Evolutionary conservation across 1,284 basidiomycete genomes (phyloP), one percentile per base, ranked within the genome.

Genomic region (Pisolithus thermaeus): DNA sequence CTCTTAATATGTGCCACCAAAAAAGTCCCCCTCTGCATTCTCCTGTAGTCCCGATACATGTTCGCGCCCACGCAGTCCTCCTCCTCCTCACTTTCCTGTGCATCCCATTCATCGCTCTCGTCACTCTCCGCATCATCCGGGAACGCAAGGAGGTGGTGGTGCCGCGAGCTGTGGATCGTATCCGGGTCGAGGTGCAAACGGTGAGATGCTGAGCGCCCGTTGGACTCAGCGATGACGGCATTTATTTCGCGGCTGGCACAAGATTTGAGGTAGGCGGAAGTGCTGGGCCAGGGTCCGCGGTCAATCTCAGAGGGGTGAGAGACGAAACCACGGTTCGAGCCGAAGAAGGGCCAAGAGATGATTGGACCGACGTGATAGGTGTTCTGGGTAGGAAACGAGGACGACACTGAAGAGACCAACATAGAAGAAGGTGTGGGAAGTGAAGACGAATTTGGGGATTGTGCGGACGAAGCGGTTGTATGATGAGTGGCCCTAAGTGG

Each of bases 261-360:
- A 2, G 87, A 77, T 4, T 66, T 60, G 20, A 87, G 69, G 62
- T 91, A 91, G 3, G 71, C 71, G 22, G 70, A 65, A 3, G 80
- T 77, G 2, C 75, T 75, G 4, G 73, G 53, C 84, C 86, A 91
- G 0, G 88, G 88, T 1, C 88, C 88, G 20, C 88, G 81, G 58
- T 88, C 74, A 40, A 91, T 74, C 58, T 87, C 85, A 22, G 73
- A 69, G 2, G 85, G 80, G 59, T 87, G 83, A 1, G 69, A 60
- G 20, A 89, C 75, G 52, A 86, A 82, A 28, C 88, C 88, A 35
- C 88, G 77, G 58, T 84, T 81, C 7, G 84, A 84, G 41, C 88
- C 88, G 64, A 91, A 91, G 74, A 91, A 91, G 1, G 88, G 84
- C 87, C 89, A 91, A 3, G 87, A 89, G 51, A 91, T 79, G 60